A percentile compares a stretch with the other conserved stretches of the same genome.
Conservation (phyloP, 2,329 filamentous ascomycete species). For the Daldinia sp. region DNA sequence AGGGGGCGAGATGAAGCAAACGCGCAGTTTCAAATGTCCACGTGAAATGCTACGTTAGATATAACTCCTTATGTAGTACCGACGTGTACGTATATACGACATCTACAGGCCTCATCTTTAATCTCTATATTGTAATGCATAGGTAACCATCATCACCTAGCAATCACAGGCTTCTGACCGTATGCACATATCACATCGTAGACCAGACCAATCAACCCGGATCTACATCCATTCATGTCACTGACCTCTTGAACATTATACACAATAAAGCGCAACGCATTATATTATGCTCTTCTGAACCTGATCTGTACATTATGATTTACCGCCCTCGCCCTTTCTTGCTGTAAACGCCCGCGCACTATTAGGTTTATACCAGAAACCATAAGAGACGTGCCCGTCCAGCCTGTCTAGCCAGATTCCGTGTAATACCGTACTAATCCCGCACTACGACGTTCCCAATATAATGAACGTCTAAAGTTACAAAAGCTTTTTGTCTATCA, state of each 20-base stretch:
- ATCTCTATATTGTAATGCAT: too few relatives aligned
- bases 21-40: constrained; percentile 8
- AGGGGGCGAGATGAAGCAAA: constrained; percentile 3
- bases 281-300: constrained; percentile 9
- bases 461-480: constrained; percentile 12
- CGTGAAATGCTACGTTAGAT: constrained; percentile 24
- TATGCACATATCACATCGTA: background rate
- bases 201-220: background rate
- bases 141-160: too few relatives aligned
- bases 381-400: constrained; percentile 1
- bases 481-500: background rate
- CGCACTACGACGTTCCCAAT: constrained; percentile 9
- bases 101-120: background rate
- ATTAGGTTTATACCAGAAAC: constrained; percentile 6
- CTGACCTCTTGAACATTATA: background rate
- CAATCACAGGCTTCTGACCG: background rate
- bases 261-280: background rate
- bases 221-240: background rate
- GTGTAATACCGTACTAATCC: background rate
- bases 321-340: background rate
- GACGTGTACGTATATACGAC: too few relatives aligned
- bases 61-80: background rate
- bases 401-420: background rate
- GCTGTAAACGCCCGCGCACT: constrained; percentile 20
- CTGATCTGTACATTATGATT: constrained; percentile 8